Evolutionary conservation across 345 rosid genomes (phyloP).

Genomic region (Sonneratia caseolaris): DNA sequence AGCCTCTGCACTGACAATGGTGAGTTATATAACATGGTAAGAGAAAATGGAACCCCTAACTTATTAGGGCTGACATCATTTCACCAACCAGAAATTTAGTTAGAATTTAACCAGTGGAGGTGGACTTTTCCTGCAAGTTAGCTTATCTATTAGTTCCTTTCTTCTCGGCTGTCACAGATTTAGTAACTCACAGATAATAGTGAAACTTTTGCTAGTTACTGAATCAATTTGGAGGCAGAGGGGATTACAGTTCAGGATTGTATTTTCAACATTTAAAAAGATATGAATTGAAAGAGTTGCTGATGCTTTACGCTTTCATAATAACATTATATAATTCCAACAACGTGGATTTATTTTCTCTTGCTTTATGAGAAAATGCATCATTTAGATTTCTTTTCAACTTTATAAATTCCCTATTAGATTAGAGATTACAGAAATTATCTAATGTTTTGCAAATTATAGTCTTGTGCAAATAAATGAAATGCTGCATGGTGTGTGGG

Average conservation of each 20-base stretch:
- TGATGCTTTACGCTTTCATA: background rate
- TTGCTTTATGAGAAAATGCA: background rate
- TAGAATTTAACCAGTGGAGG: background rate
- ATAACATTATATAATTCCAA: background rate
- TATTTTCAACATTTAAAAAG: background rate
- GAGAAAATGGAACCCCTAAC: background rate
- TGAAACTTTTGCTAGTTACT: background rate
- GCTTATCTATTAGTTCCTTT: background rate
- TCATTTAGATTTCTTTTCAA: background rate
- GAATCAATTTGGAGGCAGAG: background rate
- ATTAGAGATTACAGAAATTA: no score
- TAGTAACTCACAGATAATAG: background rate
- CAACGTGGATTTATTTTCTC: no score
- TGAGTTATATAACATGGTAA: constrained; percentile 16
- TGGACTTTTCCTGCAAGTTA: background rate
- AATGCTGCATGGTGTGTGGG: no score
- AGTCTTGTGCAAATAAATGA: no score
- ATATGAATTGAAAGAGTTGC: background rate
- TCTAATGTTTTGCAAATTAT: no score
- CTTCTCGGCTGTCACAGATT: background rate
- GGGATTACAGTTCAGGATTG: background rate
- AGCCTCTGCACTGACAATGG: constrained; percentile 93
- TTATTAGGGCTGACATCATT: background rate
- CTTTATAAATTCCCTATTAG: no score
- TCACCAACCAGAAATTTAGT: background rate